phyloP scores from a whole-genome alignment of 768 basidiomycete genomes.

The Tulasnella sp. region DNA sequence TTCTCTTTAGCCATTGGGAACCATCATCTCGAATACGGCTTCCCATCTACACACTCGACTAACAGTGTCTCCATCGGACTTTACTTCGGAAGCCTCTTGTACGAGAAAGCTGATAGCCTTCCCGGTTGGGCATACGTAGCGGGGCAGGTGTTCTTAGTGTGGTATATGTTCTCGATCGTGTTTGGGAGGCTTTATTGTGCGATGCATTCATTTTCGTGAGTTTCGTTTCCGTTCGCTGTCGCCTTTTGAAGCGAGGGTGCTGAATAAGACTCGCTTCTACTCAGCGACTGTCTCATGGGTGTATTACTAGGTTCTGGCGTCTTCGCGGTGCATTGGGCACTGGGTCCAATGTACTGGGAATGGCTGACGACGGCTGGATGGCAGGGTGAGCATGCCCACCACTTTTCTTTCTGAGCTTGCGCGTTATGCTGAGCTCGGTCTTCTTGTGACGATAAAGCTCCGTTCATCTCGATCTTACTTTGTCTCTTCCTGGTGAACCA shows the following conservation, averaged over 20 bases:
- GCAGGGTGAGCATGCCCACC: conserved; percentile 23
- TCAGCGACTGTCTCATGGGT: conserved; percentile 50
- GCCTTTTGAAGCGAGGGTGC: neutral
- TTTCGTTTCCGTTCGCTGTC: neutral
- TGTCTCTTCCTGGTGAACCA: conserved; percentile 70
- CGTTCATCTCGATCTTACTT: conserved; percentile 26
- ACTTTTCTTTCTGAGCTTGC: neutral
- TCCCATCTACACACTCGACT: conserved; percentile 91
- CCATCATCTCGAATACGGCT: conserved; percentile 87
- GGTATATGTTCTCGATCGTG: conserved; percentile 63
- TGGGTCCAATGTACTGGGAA: conserved; percentile 32
- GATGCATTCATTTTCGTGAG: conserved; percentile 68
- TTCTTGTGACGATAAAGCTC: conserved; percentile 32
- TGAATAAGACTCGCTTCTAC: neutral
- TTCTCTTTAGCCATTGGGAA: conserved; percentile 49
- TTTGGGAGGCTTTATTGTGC: conserved; percentile 75
- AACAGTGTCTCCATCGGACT: conserved; percentile 85
- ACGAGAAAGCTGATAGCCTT: neutral
- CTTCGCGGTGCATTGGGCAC: conserved; percentile 40
- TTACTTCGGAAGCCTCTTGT: conserved; percentile 39
- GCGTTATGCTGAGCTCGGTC: conserved; percentile 5
- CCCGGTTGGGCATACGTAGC: conserved; percentile 5
- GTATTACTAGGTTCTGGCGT: conserved; percentile 52
- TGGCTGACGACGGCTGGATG: conserved; percentile 29
- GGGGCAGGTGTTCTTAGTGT: conserved; percentile 27